Conservation (phyloP, 306 rosid genomes). For the Nissolia schottii region DNA sequence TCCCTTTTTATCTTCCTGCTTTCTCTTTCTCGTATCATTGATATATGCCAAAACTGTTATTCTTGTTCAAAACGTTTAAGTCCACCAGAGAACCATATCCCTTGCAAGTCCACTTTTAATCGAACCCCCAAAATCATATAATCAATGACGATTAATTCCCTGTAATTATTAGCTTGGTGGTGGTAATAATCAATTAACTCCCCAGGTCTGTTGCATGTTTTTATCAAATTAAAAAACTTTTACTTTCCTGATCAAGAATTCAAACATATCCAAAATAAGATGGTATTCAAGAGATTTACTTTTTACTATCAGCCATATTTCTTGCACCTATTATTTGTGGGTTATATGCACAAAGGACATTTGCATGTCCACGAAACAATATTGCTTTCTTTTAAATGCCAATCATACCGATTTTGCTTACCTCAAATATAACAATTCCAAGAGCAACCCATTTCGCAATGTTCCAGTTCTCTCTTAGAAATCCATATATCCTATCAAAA, state of each 20-base stretch:
- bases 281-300: constrained; percentile 7
- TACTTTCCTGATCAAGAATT: background rate
- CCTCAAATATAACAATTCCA: constrained; percentile 89
- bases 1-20: background rate
- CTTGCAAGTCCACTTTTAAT: background rate
- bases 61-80: background rate
- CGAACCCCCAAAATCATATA: background rate
- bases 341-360: constrained; percentile 16
- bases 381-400: background rate
- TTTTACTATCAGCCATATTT: background rate
- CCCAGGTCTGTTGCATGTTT: background rate
- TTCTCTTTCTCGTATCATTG: background rate
- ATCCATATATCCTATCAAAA: constrained; percentile 64
- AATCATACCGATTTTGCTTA: constrained; percentile 26
- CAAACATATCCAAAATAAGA: constrained; percentile 9
- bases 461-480: constrained; percentile 69
- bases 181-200: constrained; percentile 1
- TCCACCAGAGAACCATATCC: background rate
- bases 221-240: background rate
- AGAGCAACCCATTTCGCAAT: constrained; percentile 87
- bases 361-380: constrained; percentile 5
- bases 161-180: background rate
- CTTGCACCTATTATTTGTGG: constrained; percentile 6
- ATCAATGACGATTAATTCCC: background rate
- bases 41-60: background rate